Percentiles rank a stretch among this genome's conserved stretches.
phyloP scores from a whole-genome alignment of 495 filamentous ascomycete genomes.

The Tuber indicum region DNA sequence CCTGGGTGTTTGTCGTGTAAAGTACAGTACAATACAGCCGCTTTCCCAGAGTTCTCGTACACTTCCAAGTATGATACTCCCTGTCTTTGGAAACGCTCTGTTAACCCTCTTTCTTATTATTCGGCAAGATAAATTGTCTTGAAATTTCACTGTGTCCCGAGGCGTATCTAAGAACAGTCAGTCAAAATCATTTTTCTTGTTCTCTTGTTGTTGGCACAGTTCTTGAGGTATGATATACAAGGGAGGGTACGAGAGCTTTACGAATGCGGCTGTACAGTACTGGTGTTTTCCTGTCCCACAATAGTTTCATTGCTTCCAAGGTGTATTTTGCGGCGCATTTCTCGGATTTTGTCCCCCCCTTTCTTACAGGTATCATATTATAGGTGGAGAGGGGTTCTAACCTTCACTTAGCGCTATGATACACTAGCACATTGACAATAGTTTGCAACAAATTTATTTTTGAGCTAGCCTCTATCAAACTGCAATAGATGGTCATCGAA shows the following conservation, averaged over 20 bases:
- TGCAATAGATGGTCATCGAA: background rate
- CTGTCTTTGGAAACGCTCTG: too few species aligned
- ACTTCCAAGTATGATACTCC: too few species aligned
- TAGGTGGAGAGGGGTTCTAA: background rate
- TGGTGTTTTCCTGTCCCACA: background rate
- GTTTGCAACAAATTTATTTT: background rate
- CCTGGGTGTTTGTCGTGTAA: background rate
- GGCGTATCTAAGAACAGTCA: too few species aligned
- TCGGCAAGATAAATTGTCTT: too few species aligned
- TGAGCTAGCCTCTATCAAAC: background rate
- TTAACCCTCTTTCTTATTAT: too few species aligned
- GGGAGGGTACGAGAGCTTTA: too few species aligned
- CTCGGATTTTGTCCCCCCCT: background rate
- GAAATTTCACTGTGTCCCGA: too few species aligned
- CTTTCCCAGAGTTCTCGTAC: too few species aligned
- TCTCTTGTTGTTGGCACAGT: too few species aligned
- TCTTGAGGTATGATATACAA: background rate
- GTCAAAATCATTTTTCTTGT: too few species aligned
- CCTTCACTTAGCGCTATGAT: background rate
- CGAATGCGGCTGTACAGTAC: too few species aligned
- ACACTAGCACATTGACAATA: background rate
- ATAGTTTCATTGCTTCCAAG: background rate
- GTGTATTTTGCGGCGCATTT: background rate
- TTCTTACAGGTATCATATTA: background rate
- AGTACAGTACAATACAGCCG: too few species aligned